These are phyloP conservation scores for Leccinum olivaceopallidum DNA, from an alignment of 768 basidiomycete genomes.

Conservation along the genomic window DNA sequence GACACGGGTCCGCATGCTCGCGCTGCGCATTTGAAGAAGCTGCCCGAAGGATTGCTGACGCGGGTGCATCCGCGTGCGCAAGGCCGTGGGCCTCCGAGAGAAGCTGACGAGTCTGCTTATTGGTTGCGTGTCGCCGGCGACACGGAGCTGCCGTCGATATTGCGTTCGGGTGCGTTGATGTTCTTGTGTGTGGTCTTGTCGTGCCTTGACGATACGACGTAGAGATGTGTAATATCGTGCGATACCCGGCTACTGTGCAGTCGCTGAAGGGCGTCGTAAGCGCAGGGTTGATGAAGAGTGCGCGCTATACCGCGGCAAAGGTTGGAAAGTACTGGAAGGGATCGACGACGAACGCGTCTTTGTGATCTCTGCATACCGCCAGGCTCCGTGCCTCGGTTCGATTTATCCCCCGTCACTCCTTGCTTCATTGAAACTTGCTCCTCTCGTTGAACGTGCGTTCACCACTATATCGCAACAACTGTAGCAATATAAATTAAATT, in stretches of 20 bases:
- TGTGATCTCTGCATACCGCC: conserved; percentile 3
- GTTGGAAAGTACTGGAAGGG: conserved; percentile 81
- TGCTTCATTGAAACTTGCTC: conserved; percentile 6
- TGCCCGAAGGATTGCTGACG: conserved; percentile 67
- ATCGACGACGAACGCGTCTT: conserved; percentile 9
- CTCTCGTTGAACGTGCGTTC: background rate
- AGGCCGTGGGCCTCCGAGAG: conserved; percentile 38
- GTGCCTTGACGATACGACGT: background rate
- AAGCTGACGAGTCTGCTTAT: conserved; percentile 72
- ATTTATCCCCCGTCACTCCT: conserved; percentile 14
- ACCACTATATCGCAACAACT: conserved; percentile 12
- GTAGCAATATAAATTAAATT: conserved; percentile 18
- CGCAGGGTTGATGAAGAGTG: conserved; percentile 77
- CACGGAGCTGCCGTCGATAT: conserved; percentile 48
- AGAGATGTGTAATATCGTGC: conserved; percentile 81
- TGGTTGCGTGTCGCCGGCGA: conserved; percentile 75
- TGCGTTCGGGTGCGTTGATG: conserved; percentile 51
- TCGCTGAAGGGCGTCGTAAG: conserved; percentile 83
- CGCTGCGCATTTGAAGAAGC: conserved; percentile 72
- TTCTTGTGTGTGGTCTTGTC: background rate
- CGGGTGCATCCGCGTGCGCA: conserved; percentile 45
- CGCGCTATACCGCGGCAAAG: conserved; percentile 75
- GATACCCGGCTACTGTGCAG: conserved; percentile 82
- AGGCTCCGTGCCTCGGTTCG: background rate
- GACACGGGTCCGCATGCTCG: conserved; percentile 69